Conservation (phyloP, 345 rosid genomes). For the Barbarea vulgaris region DNA sequence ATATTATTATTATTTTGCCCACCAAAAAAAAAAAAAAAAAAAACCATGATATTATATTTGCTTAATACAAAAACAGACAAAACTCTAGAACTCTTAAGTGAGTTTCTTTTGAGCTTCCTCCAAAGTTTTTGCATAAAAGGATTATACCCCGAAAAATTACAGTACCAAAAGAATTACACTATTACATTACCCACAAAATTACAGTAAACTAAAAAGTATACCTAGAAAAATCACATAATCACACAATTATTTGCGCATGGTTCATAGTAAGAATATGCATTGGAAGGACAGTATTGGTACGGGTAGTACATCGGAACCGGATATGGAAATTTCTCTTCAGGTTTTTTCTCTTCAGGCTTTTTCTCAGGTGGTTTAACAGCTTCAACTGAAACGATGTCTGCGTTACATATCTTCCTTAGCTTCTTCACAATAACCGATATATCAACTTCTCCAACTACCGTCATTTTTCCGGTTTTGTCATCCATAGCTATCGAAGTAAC, state of each 20-base stretch:
- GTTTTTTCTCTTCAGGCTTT: constrained; percentile 50
- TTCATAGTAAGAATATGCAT: constrained; percentile 15
- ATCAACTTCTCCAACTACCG: constrained; percentile 59
- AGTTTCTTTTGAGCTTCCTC: not conserved
- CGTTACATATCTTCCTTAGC: constrained; percentile 54
- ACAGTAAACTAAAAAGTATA: no score
- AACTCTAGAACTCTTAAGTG: not conserved
- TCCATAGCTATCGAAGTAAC: constrained; percentile 58
- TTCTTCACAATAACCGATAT: constrained; percentile 46
- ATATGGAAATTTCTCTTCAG: constrained; percentile 41
- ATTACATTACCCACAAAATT: constrained; percentile 25
- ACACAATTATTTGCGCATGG: constrained; percentile 28
- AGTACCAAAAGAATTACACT: not conserved
- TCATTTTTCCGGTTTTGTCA: constrained; percentile 65
- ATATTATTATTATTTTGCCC: no score
- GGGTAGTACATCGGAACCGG: constrained; percentile 7
- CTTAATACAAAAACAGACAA: not conserved
- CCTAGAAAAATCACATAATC: constrained; percentile 25
- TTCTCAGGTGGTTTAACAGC: constrained; percentile 65
- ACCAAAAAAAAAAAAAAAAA: no score
- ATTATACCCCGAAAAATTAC: not conserved
- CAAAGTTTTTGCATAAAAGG: not conserved
- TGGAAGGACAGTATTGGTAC: constrained; percentile 18
- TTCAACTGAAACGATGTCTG: constrained; percentile 59
- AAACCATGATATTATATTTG: no score